Evolutionary conservation across 768 basidiomycete species (phyloP).

Genomic region (Lactarius sanguifluus): DNA sequence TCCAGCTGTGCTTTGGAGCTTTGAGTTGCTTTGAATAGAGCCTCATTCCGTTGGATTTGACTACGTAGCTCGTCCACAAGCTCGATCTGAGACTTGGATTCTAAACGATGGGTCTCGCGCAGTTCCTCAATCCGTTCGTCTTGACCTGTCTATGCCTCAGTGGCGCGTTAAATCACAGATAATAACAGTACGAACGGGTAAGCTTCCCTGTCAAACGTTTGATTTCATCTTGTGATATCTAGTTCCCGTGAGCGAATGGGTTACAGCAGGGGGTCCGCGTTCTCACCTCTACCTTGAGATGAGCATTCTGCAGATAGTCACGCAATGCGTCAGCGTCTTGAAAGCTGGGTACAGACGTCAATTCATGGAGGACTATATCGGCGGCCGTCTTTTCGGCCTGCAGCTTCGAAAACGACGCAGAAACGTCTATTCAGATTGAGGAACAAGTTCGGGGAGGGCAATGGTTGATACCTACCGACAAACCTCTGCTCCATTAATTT

Average conservation of each 20-base stretch:
- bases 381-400: constrained; percentile 70
- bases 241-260: constrained; percentile 5
- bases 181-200: constrained; percentile 50
- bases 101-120: constrained; percentile 77
- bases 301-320: constrained; percentile 67
- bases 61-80: constrained; percentile 68
- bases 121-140: constrained; percentile 83
- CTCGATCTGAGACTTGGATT: constrained; percentile 74
- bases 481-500: constrained; percentile 78
- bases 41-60: constrained; percentile 70
- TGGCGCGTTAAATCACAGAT: neutral
- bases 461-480: constrained; percentile 46
- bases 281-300: constrained; percentile 70
- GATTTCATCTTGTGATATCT: constrained; percentile 79
- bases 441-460: neutral
- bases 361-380: constrained; percentile 64
- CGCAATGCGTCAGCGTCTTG: constrained; percentile 65
- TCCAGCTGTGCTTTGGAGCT: constrained; percentile 48
- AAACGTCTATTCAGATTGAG: constrained; percentile 57
- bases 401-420: constrained; percentile 71
- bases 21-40: constrained; percentile 61
- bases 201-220: constrained; percentile 71
- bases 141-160: constrained; percentile 55
- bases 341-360: constrained; percentile 68
- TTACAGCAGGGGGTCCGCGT: neutral